phyloP scores from a whole-genome alignment of 2,329 filamentous ascomycete species.

The Decorospora gaudefroyi region DNA sequence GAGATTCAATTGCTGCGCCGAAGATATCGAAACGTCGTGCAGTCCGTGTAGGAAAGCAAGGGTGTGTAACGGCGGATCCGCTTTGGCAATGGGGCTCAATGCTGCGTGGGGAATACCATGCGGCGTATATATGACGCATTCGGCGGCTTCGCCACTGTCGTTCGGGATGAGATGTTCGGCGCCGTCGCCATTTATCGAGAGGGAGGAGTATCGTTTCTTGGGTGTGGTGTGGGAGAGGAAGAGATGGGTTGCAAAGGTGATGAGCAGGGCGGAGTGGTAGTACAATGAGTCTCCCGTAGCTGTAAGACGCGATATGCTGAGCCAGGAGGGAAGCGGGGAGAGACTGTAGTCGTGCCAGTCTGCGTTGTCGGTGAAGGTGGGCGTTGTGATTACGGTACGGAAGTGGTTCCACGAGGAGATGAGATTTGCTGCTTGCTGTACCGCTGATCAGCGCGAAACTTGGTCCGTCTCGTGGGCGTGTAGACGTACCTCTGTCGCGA shows the following conservation, averaged over 20 bases:
- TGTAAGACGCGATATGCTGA: slow-evolving; percentile 63
- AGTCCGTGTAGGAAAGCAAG: slow-evolving; percentile 67
- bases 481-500: slow-evolving; percentile 57
- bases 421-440: slow-evolving; percentile 59
- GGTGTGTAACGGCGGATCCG: slow-evolving; percentile 55
- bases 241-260: slow-evolving; percentile 56
- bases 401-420: slow-evolving; percentile 66
- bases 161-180: slow-evolving; percentile 24
- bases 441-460: neutral
- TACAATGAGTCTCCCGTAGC: slow-evolving; percentile 60
- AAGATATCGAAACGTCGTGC: slow-evolving; percentile 61
- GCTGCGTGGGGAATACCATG: slow-evolving; percentile 61
- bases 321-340: slow-evolving; percentile 60
- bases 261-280: slow-evolving; percentile 62
- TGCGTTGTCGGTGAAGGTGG: slow-evolving; percentile 49
- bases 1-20: slow-evolving; percentile 63
- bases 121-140: slow-evolving; percentile 67
- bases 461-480: neutral
- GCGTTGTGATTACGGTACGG: slow-evolving; percentile 57
- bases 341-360: slow-evolving; percentile 56
- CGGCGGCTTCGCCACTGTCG: slow-evolving; percentile 43
- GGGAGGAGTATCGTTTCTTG: slow-evolving; percentile 36
- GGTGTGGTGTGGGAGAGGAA: slow-evolving; percentile 34
- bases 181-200: slow-evolving; percentile 40
- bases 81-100: slow-evolving; percentile 51